Evolutionary conservation across 2,329 filamentous ascomycete genomes (phyloP).

Genomic region (Trichoderma oligosporum): DNA sequence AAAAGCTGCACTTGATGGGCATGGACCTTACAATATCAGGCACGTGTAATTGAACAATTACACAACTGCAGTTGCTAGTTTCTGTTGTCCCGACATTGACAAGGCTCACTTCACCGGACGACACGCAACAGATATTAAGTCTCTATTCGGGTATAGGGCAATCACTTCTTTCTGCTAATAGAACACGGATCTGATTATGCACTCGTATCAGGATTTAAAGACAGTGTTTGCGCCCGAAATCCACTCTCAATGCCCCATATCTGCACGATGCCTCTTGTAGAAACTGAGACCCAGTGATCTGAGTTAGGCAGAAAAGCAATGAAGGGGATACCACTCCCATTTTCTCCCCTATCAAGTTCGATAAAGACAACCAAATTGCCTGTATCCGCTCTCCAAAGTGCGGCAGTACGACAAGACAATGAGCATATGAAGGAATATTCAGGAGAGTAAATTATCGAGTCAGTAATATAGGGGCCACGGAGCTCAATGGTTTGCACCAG

Average conservation of each 20-base stretch:
- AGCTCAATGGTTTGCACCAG: neutral
- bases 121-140: neutral
- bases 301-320: neutral
- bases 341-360: no score
- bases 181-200: no score
- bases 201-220: neutral
- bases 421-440: neutral
- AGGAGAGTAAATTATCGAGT: neutral
- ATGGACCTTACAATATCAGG: no score
- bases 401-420: neutral
- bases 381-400: neutral
- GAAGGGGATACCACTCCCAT: neutral
- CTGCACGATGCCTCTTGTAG: neutral
- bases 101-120: no score
- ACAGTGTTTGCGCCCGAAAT: neutral
- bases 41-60: neutral
- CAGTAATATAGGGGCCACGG: neutral
- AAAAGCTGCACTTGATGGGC: neutral
- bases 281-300: neutral
- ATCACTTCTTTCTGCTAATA: neutral
- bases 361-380: no score
- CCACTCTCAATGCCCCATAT: neutral
- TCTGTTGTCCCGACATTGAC: neutral
- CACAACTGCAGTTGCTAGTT: neutral
- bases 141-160: neutral